These are phyloP conservation scores for Fusarium anthophilum DNA, from an alignment of 2,329 filamentous ascomycete species.

Conservation along the genomic window DNA sequence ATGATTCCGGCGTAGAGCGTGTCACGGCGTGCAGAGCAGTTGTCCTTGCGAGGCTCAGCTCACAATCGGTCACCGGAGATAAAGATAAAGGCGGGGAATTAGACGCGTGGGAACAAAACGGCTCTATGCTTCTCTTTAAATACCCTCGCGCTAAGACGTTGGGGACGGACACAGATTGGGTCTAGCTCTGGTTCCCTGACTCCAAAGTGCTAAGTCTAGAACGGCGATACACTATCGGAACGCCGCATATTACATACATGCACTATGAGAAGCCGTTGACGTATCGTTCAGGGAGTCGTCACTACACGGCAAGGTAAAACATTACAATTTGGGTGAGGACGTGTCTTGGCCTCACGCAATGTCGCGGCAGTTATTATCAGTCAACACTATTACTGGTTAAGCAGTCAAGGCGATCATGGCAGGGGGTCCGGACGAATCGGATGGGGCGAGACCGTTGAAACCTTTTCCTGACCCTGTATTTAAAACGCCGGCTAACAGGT, in stretches of 20 bases:
- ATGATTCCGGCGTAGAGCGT: background rate
- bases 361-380: background rate
- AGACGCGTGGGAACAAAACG: constrained; percentile 6
- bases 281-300: background rate
- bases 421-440: background rate
- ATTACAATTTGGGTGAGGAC: background rate
- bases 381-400: background rate
- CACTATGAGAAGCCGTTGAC: background rate
- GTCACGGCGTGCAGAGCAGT: background rate
- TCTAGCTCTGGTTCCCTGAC: background rate
- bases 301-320: background rate
- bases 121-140: constrained; percentile 14
- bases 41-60: background rate
- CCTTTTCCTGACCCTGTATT: background rate
- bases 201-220: background rate
- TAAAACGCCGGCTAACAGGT: background rate
- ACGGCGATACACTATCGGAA: background rate
- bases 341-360: constrained; percentile 2
- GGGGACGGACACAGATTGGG: background rate
- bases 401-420: background rate
- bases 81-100: background rate
- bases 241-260: background rate
- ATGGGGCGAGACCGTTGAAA: background rate
- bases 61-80: background rate
- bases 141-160: constrained; percentile 10